phyloP scores from a whole-genome alignment of 208 protist species.

The Angomonas ambiguus region DNA sequence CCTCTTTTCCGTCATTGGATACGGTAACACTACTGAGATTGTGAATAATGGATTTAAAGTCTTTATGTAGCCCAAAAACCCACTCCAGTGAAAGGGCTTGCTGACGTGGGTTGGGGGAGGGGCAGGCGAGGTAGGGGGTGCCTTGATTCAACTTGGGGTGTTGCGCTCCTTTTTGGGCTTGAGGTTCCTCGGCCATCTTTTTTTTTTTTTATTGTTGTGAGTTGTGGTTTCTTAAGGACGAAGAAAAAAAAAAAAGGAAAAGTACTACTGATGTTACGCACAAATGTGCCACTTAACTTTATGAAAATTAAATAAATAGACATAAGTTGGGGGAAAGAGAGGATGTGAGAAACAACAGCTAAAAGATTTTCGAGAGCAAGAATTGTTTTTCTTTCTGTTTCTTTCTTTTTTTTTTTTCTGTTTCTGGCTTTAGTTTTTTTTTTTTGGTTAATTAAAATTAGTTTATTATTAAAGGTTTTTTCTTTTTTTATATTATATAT shows the following conservation, averaged over 20 bases:
- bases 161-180: not conserved
- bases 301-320: conserved; percentile 15
- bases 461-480: not conserved
- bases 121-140: conserved; percentile 26
- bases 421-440: conserved; percentile 2
- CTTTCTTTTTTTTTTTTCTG: not conserved
- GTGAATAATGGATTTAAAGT: conserved; percentile 80
- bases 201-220: conserved; percentile 9
- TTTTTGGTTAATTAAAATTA: conserved; percentile 3
- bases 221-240: not conserved
- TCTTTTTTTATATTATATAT: not conserved
- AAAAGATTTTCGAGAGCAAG: conserved; percentile 3
- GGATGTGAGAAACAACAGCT: not conserved
- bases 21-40: conserved; percentile 62
- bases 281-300: no score
- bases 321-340: not conserved
- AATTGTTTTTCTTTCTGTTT: conserved; percentile 2
- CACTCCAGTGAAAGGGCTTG: conserved; percentile 77
- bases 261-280: not conserved
- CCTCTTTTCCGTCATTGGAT: not conserved
- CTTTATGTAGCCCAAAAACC: conserved; percentile 90
- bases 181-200: not conserved
- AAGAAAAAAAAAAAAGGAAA: not conserved
- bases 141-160: conserved; percentile 4
- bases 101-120: conserved; percentile 30